Evolutionary conservation across 2,329 filamentous ascomycete species (phyloP).

Genomic region (Pseudocercospora fijiensis): DNA sequence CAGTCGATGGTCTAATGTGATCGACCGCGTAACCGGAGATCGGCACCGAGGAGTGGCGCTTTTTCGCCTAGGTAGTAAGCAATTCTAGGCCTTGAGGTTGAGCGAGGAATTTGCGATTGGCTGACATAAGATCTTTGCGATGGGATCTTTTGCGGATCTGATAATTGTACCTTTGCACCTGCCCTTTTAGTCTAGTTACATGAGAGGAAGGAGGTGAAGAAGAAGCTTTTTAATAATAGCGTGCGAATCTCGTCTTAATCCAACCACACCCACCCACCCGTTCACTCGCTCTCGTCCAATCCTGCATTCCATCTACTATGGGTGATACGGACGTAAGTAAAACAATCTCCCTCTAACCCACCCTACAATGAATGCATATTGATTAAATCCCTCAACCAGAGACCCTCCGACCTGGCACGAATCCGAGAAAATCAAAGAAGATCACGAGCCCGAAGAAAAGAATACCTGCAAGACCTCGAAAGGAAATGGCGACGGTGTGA

Average conservation of each 20-base stretch:
- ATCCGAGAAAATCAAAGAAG: slow-evolving; percentile 76
- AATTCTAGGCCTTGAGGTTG: no score
- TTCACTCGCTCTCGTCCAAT: no score
- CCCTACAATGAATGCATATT: no score
- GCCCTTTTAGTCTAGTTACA: not conserved
- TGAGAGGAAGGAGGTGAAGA: not conserved
- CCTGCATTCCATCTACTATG: not conserved
- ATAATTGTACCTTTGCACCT: slow-evolving; percentile 9
- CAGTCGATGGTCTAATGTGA: not conserved
- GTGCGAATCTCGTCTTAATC: not conserved
- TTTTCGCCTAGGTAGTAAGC: not conserved
- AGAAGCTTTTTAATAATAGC: not conserved
- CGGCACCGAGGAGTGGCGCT: not conserved
- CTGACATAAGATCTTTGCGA: not conserved
- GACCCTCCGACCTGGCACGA: slow-evolving; percentile 49
- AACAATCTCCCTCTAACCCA: not conserved
- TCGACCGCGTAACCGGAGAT: not conserved
- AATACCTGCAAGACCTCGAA: slow-evolving; percentile 71
- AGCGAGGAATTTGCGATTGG: not conserved
- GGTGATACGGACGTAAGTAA: not conserved
- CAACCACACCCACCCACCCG: not conserved
- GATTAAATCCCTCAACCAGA: not conserved
- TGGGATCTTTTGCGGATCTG: slow-evolving; percentile 12
- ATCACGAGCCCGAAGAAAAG: slow-evolving; percentile 70
- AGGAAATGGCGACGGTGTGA: slow-evolving; percentile 63